A percentile compares a stretch with the other conserved stretches of the same genome.
phyloP scores from a whole-genome alignment of 257 asterid species.

The Solanum chmielewskii region DNA sequence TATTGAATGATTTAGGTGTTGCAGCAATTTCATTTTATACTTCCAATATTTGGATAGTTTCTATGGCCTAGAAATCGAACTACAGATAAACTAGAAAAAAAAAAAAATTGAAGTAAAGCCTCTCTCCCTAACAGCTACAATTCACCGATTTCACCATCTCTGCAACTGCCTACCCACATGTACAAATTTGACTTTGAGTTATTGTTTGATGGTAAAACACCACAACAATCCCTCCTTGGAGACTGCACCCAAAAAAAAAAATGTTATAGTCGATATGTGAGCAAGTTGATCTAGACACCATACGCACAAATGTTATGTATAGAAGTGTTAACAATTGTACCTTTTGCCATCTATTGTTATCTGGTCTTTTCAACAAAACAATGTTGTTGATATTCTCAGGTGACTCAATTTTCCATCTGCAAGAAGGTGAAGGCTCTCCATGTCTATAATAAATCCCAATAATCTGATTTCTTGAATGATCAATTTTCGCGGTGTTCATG shows the following conservation, averaged over 20 bases:
- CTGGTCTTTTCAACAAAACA: constrained; percentile 41
- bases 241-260: constrained; percentile 19
- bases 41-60: neutral
- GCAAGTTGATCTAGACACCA: neutral
- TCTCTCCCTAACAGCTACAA: constrained; percentile 16
- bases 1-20: constrained; percentile 4
- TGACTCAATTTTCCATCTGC: constrained; percentile 37
- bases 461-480: constrained; percentile 16
- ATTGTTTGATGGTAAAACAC: constrained; percentile 56
- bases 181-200: constrained; percentile 25
- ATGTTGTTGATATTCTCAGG: constrained; percentile 29
- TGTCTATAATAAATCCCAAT: constrained; percentile 31
- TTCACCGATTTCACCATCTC: constrained; percentile 51
- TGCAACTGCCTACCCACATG: constrained; percentile 73
- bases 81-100: neutral
- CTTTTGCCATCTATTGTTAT: constrained; percentile 44
- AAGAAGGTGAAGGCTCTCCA: constrained; percentile 28
- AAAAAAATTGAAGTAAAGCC: neutral
- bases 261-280: neutral
- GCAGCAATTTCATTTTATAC: constrained; percentile 13
- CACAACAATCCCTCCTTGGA: constrained; percentile 85
- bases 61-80: neutral
- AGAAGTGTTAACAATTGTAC: constrained; percentile 4
- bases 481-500: constrained; percentile 20
- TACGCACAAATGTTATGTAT: neutral